Percentiles rank a stretch among this genome's conserved stretches.
phyloP scores from a whole-genome alignment of 192 early-diverging fungal genomes.

The Mortierella claussenii region DNA sequence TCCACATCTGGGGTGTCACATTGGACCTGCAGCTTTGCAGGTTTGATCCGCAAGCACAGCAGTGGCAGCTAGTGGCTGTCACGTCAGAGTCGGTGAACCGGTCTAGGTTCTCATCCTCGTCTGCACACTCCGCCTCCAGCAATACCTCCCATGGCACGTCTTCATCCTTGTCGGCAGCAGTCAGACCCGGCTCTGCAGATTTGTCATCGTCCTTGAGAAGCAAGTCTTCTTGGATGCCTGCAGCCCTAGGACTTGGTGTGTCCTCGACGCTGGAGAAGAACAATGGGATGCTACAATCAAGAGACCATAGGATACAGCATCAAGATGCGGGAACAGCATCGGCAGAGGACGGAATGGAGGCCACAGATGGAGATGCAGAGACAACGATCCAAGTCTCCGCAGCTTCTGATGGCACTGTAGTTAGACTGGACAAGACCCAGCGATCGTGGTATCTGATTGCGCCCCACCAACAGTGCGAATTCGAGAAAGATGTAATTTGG shows the following conservation, averaged over 20 bases:
- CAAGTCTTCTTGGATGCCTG: background rate
- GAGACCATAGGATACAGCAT: too few relatives aligned
- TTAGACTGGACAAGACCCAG: conserved; percentile 28
- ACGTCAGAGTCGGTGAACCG: conserved; percentile 18
- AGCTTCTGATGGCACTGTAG: conserved; percentile 41
- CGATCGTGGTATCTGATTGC: conserved; percentile 43
- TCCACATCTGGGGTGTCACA: conserved; percentile 47
- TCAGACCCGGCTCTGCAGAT: background rate
- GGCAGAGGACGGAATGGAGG: background rate
- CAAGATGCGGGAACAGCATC: conserved; percentile 1
- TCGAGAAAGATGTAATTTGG: conserved; percentile 45
- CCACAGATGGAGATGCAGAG: conserved; percentile 13
- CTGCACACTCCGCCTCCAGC: conserved; percentile 6
- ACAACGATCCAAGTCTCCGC: conserved; percentile 38
- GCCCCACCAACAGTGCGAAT: conserved; percentile 25
- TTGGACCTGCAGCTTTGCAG: conserved; percentile 43
- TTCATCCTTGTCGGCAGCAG: conserved; percentile 2
- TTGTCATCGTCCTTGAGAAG: background rate
- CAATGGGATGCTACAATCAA: background rate
- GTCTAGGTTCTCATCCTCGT: conserved; percentile 8
- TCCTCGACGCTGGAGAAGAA: background rate
- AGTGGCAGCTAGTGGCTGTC: conserved; percentile 42
- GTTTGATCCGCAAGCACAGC: conserved; percentile 13
- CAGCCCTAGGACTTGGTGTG: background rate
- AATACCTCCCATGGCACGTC: background rate